These are phyloP conservation scores for Globisporangium mamillatum DNA, from an alignment of 352 stramenopile genomes.

Conservation along the genomic window DNA sequence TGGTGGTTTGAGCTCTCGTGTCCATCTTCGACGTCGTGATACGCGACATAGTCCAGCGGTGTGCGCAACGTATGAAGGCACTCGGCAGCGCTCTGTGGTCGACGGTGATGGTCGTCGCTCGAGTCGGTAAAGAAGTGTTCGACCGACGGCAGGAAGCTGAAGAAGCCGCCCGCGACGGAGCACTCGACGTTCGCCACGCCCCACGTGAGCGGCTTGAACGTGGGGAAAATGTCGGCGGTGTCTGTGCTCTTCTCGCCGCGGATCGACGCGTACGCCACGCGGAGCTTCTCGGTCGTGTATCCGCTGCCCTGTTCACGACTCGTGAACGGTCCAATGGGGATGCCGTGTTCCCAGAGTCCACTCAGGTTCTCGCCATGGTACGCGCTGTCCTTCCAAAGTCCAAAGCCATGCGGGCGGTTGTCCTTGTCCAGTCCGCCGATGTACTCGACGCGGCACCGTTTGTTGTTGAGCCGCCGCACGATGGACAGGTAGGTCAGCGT, in stretches of 20 bases:
- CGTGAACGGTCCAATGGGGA: constrained; percentile 48
- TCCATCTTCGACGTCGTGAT: constrained; percentile 20
- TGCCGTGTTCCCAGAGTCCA: constrained; percentile 42
- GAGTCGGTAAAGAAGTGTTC: constrained; percentile 20
- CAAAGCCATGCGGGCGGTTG: constrained; percentile 42
- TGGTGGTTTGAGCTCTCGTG: constrained; percentile 2
- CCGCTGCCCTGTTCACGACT: constrained; percentile 46
- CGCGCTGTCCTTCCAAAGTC: constrained; percentile 45
- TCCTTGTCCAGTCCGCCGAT: constrained; percentile 36
- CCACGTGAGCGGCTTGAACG: constrained; percentile 25
- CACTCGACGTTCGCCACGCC: constrained; percentile 48
- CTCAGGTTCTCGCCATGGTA: constrained; percentile 55
- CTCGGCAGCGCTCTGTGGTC: constrained; percentile 20
- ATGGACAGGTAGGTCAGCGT: constrained; percentile 31
- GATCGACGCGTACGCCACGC: constrained; percentile 36
- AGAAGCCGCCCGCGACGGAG: constrained; percentile 24
- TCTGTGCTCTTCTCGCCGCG: constrained; percentile 19
- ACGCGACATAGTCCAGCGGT: constrained; percentile 26
- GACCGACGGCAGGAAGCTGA: constrained; percentile 25
- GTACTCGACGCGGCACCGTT: constrained; percentile 35
- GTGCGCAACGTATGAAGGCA: constrained; percentile 19
- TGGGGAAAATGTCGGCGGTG: constrained; percentile 14
- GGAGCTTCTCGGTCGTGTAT: constrained; percentile 39
- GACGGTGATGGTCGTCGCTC: not conserved
- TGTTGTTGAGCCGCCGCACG: constrained; percentile 9